phyloP scores from a whole-genome alignment of 768 basidiomycete genomes.

The Leucocoprinus leucothites region DNA sequence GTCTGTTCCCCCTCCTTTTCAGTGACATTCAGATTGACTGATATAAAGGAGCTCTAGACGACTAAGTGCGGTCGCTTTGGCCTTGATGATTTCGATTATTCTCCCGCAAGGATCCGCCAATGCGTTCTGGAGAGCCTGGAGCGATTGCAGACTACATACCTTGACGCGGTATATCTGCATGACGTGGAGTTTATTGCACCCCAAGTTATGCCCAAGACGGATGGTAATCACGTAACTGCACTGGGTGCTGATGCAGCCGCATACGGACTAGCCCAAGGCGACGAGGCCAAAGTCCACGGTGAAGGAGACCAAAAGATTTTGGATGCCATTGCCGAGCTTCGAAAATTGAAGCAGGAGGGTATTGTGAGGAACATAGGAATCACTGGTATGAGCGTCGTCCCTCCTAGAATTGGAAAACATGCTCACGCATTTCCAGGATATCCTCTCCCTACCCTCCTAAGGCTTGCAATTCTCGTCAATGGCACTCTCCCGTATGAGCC shows the following conservation, averaged over 20 bases:
- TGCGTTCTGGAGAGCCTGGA: slow-evolving; percentile 65
- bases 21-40: neutral
- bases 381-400: slow-evolving; percentile 47
- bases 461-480: slow-evolving; percentile 72
- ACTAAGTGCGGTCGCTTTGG: slow-evolving; percentile 88
- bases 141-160: slow-evolving; percentile 70
- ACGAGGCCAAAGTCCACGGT: slow-evolving; percentile 56
- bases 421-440: slow-evolving; percentile 47
- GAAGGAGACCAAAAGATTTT: slow-evolving; percentile 73
- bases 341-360: slow-evolving; percentile 69
- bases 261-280: slow-evolving; percentile 64
- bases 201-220: slow-evolving; percentile 41
- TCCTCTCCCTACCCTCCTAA: slow-evolving; percentile 79
- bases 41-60: slow-evolving; percentile 43
- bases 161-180: slow-evolving; percentile 81
- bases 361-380: slow-evolving; percentile 74
- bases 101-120: slow-evolving; percentile 57
- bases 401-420: neutral
- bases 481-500: slow-evolving; percentile 66
- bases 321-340: slow-evolving; percentile 62
- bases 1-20: slow-evolving; percentile 32
- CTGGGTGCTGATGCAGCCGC: slow-evolving; percentile 47
- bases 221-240: slow-evolving; percentile 56
- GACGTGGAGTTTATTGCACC: slow-evolving; percentile 79
- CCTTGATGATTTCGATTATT: slow-evolving; percentile 66